Evolutionary conservation across 176 grass and related monocot species (phyloP).

Genomic region (Aegilops sharonensis): DNA sequence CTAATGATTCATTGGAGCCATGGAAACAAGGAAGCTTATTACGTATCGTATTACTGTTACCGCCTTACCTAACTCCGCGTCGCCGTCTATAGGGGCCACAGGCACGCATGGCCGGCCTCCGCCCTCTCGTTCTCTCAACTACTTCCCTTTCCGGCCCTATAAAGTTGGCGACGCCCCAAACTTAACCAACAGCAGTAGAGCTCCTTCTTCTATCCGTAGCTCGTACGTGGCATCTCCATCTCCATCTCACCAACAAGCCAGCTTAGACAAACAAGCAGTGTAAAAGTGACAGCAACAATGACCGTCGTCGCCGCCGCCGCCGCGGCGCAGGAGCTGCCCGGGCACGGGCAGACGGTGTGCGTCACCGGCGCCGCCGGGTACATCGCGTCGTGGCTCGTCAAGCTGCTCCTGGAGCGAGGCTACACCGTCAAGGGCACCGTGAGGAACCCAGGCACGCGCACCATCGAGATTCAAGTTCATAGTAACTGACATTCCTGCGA

Average conservation of each 20-base stretch:
- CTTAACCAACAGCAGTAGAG: not conserved
- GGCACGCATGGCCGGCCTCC: not conserved
- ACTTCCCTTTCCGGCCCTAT: slow-evolving; percentile 19
- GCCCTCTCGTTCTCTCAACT: slow-evolving; percentile 5
- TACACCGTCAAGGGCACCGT: slow-evolving; percentile 98
- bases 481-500: not conserved
- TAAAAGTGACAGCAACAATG: not conserved
- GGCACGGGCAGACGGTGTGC: slow-evolving; percentile 60
- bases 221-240: not conserved
- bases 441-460: slow-evolving; percentile 76
- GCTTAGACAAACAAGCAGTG: not conserved
- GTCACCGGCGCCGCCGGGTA: slow-evolving; percentile 92
- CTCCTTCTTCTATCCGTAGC: not conserved
- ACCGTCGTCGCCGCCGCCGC: slow-evolving; percentile 23
- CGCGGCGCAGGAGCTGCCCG: slow-evolving; percentile 17
- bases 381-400: slow-evolving; percentile 95
- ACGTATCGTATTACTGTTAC: not conserved
- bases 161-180: slow-evolving; percentile 35
- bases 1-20: not conserved
- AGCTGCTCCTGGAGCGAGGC: slow-evolving; percentile 84
- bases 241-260: not conserved
- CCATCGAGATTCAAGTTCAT: too few species aligned
- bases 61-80: slow-evolving; percentile 42
- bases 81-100: slow-evolving; percentile 23
- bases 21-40: not conserved